Evolutionary conservation across 306 rosid species (phyloP).

Genomic region (Quercus glauca): DNA sequence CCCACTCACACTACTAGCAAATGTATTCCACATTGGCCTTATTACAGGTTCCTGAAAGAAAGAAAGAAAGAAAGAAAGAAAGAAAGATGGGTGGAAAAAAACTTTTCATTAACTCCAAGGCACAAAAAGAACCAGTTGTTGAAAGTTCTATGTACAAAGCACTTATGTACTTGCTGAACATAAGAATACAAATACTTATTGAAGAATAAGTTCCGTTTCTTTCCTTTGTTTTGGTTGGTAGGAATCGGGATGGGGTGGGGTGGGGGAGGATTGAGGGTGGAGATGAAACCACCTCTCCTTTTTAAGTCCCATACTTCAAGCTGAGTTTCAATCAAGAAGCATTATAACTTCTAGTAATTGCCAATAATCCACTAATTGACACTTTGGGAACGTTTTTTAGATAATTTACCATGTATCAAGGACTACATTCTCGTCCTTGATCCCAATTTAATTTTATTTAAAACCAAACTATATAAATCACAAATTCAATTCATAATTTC

Average conservation of each 20-base stretch:
- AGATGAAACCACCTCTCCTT: too few relatives aligned
- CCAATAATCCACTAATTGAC: background rate
- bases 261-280: too few relatives aligned
- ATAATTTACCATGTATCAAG: background rate
- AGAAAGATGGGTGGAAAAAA: too few relatives aligned
- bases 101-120: conserved; percentile 10
- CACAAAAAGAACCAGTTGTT: background rate
- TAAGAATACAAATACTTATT: background rate
- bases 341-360: background rate
- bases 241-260: too few relatives aligned
- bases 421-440: background rate
- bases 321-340: background rate
- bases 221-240: too few relatives aligned
- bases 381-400: background rate
- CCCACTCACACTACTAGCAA: conserved; percentile 89
- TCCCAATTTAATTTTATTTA: background rate
- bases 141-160: background rate
- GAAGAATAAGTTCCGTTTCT: too few relatives aligned
- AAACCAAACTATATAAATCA: background rate
- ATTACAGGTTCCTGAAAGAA: conserved; percentile 90
- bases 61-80: too few relatives aligned
- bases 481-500: background rate
- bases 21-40: conserved; percentile 86
- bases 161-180: background rate
- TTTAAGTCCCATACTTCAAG: too few relatives aligned